These are phyloP conservation scores for Dactylella cylindrospora DNA, from an alignment of 2,329 filamentous ascomycete species.

Conservation along the genomic window DNA sequence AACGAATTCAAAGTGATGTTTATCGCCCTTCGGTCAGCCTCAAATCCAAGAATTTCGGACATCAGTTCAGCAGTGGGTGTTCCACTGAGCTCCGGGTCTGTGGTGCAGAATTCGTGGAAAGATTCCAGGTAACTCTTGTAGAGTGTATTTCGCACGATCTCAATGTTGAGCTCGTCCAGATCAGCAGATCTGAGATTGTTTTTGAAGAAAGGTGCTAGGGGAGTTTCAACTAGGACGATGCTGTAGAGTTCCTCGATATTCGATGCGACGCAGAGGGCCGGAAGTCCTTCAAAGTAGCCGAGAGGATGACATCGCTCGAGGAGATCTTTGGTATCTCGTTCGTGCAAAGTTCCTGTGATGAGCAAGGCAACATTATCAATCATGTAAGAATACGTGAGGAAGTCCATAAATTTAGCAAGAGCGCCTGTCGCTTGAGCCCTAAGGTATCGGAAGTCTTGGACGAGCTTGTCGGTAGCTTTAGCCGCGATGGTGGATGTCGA, in stretches of 20 bases:
- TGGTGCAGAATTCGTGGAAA: constrained; percentile 92
- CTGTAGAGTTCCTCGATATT: constrained; percentile 99
- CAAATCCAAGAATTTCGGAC: constrained; percentile 93
- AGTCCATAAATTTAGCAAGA: constrained; percentile 93
- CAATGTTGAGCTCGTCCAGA: constrained; percentile 97
- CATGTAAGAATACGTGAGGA: constrained; percentile 99
- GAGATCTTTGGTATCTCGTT: constrained; percentile 92
- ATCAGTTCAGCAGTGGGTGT: constrained; percentile 93
- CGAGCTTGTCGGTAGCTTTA: constrained; percentile 96
- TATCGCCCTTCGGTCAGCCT: constrained; percentile 93
- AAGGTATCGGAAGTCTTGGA: constrained; percentile 94
- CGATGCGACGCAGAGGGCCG: constrained; percentile 92
- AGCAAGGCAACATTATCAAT: constrained; percentile 98
- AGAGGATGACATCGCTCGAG: constrained; percentile 94
- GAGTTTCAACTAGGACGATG: constrained; percentile 94
- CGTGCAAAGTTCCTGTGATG: constrained; percentile 96
- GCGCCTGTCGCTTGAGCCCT: constrained; percentile 90
- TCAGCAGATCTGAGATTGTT: constrained; percentile 93
- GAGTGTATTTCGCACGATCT: constrained; percentile 96
- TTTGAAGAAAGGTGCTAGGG: constrained; percentile 95
- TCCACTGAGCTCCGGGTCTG: constrained; percentile 77
- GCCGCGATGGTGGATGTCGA: constrained; percentile 92
- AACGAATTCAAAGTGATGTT: constrained; percentile 99
- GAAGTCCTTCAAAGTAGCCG: constrained; percentile 99
- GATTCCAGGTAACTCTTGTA: constrained; percentile 99